Evolutionary conservation across 1,284 basidiomycete genomes (phyloP).

Genomic region (Sutorius eximius): DNA sequence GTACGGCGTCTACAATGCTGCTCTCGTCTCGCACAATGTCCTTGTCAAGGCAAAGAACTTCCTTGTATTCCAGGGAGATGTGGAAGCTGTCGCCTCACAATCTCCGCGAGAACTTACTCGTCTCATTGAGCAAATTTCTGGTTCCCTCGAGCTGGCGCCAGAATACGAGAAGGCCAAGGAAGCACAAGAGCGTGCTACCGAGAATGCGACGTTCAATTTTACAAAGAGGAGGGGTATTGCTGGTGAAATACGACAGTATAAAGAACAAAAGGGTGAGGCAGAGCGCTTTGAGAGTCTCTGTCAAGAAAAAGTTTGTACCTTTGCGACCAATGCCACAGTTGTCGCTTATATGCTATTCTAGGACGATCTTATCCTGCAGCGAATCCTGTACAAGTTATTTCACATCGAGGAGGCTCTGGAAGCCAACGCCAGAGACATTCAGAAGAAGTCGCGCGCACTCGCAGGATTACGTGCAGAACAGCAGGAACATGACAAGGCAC

Average conservation of each 20-base stretch:
- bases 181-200: conserved; percentile 87
- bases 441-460: conserved; percentile 70
- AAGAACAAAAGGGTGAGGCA: conserved; percentile 94
- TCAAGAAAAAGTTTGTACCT: conserved; percentile 59
- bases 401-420: conserved; percentile 86
- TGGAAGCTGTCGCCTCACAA: conserved; percentile 96
- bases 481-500: conserved; percentile 63
- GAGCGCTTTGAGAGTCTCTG: conserved; percentile 84
- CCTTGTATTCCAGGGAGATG: conserved; percentile 99
- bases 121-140: conserved; percentile 95
- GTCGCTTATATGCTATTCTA: conserved; percentile 33
- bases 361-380: conserved; percentile 81
- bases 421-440: conserved; percentile 67
- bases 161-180: conserved; percentile 91
- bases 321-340: background rate
- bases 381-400: conserved; percentile 87
- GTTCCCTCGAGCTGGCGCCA: conserved; percentile 83
- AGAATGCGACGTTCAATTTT: conserved; percentile 92
- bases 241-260: conserved; percentile 96
- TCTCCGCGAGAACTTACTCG: conserved; percentile 87
- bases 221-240: conserved; percentile 91
- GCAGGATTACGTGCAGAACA: conserved; percentile 69
- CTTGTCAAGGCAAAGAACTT: conserved; percentile 99
- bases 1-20: conserved; percentile 83
- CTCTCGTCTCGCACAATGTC: conserved; percentile 88